These are phyloP conservation scores for Penicillium sp. DNA, from an alignment of 2,329 filamentous ascomycete genomes.

Conservation along the genomic window DNA sequence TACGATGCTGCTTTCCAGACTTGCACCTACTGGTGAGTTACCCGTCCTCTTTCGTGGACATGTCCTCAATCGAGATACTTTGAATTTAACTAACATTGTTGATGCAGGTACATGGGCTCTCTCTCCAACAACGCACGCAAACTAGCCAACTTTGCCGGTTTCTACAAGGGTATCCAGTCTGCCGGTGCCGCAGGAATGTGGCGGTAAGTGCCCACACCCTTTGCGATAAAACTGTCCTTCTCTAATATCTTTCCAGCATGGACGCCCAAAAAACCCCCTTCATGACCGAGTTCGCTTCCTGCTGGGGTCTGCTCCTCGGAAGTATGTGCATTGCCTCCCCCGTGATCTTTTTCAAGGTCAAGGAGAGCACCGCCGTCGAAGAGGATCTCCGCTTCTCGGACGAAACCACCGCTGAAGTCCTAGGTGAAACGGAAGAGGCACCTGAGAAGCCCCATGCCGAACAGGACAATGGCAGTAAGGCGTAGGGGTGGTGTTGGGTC, in stretches of 20 bases:
- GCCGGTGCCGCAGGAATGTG: constrained; percentile 68
- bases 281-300: constrained; percentile 70
- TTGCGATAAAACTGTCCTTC: too few species aligned
- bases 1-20: constrained; percentile 92
- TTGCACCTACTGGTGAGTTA: constrained; percentile 75
- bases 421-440: constrained; percentile 25
- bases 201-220: constrained; percentile 36
- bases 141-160: constrained; percentile 86
- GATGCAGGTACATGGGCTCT: constrained; percentile 78
- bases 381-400: constrained; percentile 84
- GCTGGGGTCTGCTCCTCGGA: constrained; percentile 75
- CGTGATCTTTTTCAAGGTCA: constrained; percentile 75
- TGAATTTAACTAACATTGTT: not conserved
- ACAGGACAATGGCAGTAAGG: not conserved
- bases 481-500: not conserved
- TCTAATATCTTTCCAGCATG: constrained; percentile 54
- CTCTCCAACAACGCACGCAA: constrained; percentile 91
- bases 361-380: constrained; percentile 77
- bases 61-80: not conserved
- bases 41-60: not conserved
- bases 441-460: constrained; percentile 21
- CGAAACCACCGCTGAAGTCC: constrained; percentile 74
- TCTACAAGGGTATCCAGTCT: constrained; percentile 90
- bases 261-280: constrained; percentile 65
- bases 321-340: constrained; percentile 76